These are phyloP conservation scores for Ophiostoma pallidulum DNA, from an alignment of 2,329 filamentous ascomycete species.

Conservation along the genomic window DNA sequence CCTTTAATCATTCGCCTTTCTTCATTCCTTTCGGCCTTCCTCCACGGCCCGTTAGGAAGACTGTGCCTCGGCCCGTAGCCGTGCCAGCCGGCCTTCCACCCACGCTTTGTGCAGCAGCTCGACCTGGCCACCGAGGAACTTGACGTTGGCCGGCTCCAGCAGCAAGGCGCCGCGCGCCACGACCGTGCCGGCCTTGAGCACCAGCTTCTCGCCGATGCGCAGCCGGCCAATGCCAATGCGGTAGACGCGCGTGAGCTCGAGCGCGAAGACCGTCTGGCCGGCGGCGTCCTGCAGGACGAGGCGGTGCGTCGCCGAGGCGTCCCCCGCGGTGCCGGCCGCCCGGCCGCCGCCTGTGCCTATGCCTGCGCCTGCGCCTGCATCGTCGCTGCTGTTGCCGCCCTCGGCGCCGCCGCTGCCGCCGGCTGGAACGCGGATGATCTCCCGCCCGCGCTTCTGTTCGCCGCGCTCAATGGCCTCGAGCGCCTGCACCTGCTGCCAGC, in stretches of 20 bases:
- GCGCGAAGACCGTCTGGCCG: conserved; percentile 58
- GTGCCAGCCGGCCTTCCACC: conserved; percentile 60
- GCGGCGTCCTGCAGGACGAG: conserved; percentile 72
- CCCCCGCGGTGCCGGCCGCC: conserved; percentile 12
- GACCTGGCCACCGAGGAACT: conserved; percentile 80
- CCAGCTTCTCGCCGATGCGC: conserved; percentile 70
- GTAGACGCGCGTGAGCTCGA: conserved; percentile 61
- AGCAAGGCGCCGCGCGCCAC: conserved; percentile 71
- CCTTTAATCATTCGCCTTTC: too few relatives aligned
- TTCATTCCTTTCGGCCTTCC: background rate
- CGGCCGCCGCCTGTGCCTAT: too few relatives aligned
- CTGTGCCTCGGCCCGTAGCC: conserved; percentile 48
- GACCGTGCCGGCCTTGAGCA: conserved; percentile 55
- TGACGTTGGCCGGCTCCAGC: conserved; percentile 57
- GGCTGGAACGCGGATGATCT: conserved; percentile 61
- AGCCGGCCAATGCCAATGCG: conserved; percentile 56
- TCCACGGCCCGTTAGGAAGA: background rate
- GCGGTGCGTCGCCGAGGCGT: conserved; percentile 58
- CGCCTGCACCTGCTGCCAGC: conserved; percentile 81
- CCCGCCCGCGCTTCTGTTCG: conserved; percentile 64
- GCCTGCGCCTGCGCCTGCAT: too few relatives aligned
- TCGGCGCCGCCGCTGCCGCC: conserved; percentile 31
- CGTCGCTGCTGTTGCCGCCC: conserved; percentile 29
- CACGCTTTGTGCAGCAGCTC: conserved; percentile 72
- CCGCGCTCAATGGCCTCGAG: conserved; percentile 65